Conservation (phyloP, 345 rosid genomes). For the Citrus hindsii region DNA sequence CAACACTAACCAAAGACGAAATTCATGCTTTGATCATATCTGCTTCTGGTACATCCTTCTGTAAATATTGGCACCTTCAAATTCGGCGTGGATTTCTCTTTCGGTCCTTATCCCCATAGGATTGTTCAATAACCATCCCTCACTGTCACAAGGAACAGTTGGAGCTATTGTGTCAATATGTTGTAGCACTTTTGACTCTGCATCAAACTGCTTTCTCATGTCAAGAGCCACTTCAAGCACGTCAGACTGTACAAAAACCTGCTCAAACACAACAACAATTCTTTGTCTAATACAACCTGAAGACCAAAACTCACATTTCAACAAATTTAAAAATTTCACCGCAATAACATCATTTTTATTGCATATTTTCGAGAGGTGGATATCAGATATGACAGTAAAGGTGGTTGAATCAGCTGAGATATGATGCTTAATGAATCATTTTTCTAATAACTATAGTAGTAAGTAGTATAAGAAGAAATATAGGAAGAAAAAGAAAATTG, state of each 20-base stretch:
- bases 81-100: slow-evolving; percentile 84
- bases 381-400: neutral
- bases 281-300: neutral
- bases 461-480: neutral
- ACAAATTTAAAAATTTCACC: neutral
- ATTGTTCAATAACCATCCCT: slow-evolving; percentile 71
- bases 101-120: slow-evolving; percentile 91
- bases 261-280: slow-evolving; percentile 13
- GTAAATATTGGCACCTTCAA: slow-evolving; percentile 70
- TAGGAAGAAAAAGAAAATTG: neutral
- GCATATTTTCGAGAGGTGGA: no score
- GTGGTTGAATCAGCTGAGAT: neutral
- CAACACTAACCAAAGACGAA: neutral
- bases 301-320: neutral
- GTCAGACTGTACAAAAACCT: slow-evolving; percentile 91
- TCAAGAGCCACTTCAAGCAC: slow-evolving; percentile 80
- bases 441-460: neutral
- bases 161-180: slow-evolving; percentile 40
- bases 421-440: neutral
- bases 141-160: slow-evolving; percentile 33
- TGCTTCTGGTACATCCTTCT: slow-evolving; percentile 72
- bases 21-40: neutral
- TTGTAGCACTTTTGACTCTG: slow-evolving; percentile 36
- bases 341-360: neutral
- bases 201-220: slow-evolving; percentile 79